Evolutionary conservation across 1,284 basidiomycete species (phyloP), one percentile per base, ranked within the genome.

Genomic region (Cryptococcus sp.): DNA sequence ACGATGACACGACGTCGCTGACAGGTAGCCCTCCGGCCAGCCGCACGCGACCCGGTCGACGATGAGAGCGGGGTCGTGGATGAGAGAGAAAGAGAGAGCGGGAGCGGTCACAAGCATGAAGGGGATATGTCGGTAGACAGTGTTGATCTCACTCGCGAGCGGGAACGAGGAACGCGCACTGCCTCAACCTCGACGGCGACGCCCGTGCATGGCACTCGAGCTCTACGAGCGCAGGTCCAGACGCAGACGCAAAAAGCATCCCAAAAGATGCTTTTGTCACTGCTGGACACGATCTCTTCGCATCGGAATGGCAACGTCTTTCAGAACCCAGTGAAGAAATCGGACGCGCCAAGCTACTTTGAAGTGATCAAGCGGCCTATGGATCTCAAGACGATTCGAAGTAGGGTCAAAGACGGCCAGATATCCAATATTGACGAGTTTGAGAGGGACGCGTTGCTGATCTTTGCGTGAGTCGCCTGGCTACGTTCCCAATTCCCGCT

Each of bases 351-450:
- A 0, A 90, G 91, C 71, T 97, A 97, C 76, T 86, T 87, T 61
- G 88, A 91, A 55, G 89, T 96, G 62, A 89, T 97, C 62, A 91
- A 90, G 70, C 84, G 88, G 22, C 92, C 94, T 0, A 93, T 93
- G 85, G 93, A 95, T 74, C 82, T 97, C 54, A 93, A 92, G 77
- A 93, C 89, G 1, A 88, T 97, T 72, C 89, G 90, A 72, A 82
- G 82, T 17, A 84, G 84, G 61, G 86, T 96, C 64, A 89, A 89
- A 70, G 90, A 93, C 68, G 92, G 92, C 0, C 68, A 84, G 2
- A 90, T 95, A 49, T 80, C 83, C 5, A 91, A 85, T 62, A 89
- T 90, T 2, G 82, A 87, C 42, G 92, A 96, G 74, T 93, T 90
- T 70, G 89, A 93, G 75, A 82, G 91, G 61, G 93, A 96, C 68